Evolutionary conservation across 2,329 filamentous ascomycete species (phyloP), one percentile per base, ranked within the genome.

Genomic region (Sporothrix protearum): DNA sequence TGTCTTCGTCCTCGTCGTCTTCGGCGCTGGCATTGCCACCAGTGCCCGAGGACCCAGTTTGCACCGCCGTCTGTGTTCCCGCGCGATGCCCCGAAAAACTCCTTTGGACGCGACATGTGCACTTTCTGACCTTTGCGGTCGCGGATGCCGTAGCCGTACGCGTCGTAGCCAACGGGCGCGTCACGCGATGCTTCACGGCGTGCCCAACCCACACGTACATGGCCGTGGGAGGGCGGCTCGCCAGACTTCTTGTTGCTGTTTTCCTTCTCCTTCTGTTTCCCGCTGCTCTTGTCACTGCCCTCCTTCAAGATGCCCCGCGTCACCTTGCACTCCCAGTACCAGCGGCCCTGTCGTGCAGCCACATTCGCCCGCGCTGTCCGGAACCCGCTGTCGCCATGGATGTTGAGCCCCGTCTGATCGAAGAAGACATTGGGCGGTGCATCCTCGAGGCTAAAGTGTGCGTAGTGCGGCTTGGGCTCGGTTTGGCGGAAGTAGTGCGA

Each of bases 291-390:
- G 7, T 95, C 91, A 19, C 80, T 78, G 10, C 42, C 42, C 10
- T 82, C 80, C 92, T 89, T 69, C 2, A 75, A 3, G 19, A 75
- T 75, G 47, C 96, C 96, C 75, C 90, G 89, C 10, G 94, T 90
- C 70, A 99, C 89, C 77, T 92, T 94, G 80, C 95, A 94, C 81
- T 99, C 96, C 85, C 94, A 99, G 80, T 96, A 99, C 85, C 93
- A 93, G 42, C 92, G 88, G 0, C 96, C 96, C 80, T 98, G 92
- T 61, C 96, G 86, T 4, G 94, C 92, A 30, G 92, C 93, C 0
- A 98, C 91, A 77, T 99, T 99, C 14, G 93, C 94, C 51, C 95
- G 89, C 1, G 92, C 91, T 85, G 95, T 96, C 72, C 96, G 88
- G 85, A 96, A 97, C 9, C 96, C 94, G 80, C 97, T 97, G 76